Conservation (phyloP, 805 yeast genomes). For the Ogataea ganodermae region DNA sequence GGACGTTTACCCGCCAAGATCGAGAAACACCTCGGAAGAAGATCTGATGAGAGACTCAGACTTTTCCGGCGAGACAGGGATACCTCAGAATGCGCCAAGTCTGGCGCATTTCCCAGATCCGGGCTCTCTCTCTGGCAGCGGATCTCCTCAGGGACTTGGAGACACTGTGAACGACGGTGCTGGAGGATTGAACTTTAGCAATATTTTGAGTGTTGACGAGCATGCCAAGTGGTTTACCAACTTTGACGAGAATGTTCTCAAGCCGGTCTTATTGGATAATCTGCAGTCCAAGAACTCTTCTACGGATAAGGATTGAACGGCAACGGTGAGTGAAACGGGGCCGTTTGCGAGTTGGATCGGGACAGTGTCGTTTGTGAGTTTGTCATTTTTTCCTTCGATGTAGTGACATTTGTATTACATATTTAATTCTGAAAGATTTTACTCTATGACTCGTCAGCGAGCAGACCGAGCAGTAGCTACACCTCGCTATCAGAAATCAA, state of each 20-base stretch:
- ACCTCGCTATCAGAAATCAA: slow-evolving; percentile 6
- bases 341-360: no score
- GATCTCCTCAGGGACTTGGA: slow-evolving; percentile 9
- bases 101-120: slow-evolving; percentile 25
- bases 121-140: slow-evolving; percentile 13
- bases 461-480: no score
- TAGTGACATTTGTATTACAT: no score
- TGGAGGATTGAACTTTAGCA: slow-evolving; percentile 29
- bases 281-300: slow-evolving; percentile 32
- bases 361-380: no score
- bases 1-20: slow-evolving; percentile 25
- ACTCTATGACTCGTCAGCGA: no score
- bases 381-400: no score
- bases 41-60: slow-evolving; percentile 36
- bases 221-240: slow-evolving; percentile 89
- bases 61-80: slow-evolving; percentile 34
- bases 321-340: no score
- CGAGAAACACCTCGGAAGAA: slow-evolving; percentile 30
- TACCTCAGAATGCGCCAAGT: slow-evolving; percentile 35
- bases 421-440: no score
- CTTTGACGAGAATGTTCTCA: slow-evolving; percentile 90
- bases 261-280: slow-evolving; percentile 83
- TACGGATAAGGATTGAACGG: slow-evolving; percentile 11
- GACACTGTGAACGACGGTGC: background rate
- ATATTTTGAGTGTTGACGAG: slow-evolving; percentile 52